Conservation (phyloP, 441 rosid genomes). For the Lagerstroemia fauriei region DNA sequence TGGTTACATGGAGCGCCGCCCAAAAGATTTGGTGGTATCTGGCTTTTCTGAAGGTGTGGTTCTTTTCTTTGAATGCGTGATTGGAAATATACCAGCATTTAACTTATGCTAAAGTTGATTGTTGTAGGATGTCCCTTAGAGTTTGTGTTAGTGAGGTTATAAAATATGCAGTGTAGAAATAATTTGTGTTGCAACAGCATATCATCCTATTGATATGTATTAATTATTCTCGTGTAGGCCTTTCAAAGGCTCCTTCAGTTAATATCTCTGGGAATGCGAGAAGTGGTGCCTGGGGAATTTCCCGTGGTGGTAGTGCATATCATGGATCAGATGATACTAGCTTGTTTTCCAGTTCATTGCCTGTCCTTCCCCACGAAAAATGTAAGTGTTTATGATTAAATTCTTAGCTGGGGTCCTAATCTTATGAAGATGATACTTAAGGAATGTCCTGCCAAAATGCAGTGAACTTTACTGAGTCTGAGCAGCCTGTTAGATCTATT, state of each 20-base stretch:
- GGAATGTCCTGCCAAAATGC: slow-evolving; percentile 34
- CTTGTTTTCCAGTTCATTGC: slow-evolving; percentile 79
- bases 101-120: not conserved
- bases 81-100: not conserved
- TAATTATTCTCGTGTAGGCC: slow-evolving; percentile 33
- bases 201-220: slow-evolving; percentile 4
- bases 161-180: not conserved
- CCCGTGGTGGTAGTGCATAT: slow-evolving; percentile 36
- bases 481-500: slow-evolving; percentile 44
- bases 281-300: slow-evolving; percentile 54
- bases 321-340: slow-evolving; percentile 59
- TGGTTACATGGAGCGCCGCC: slow-evolving; percentile 49
- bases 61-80: not conserved
- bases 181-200: not conserved
- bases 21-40: slow-evolving; percentile 29
- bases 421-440: not conserved
- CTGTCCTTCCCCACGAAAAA: slow-evolving; percentile 68
- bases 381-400: slow-evolving; percentile 36
- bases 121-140: not conserved
- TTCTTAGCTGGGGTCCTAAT: not conserved
- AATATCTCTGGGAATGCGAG: slow-evolving; percentile 36
- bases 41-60: slow-evolving; percentile 38
- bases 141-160: not conserved
- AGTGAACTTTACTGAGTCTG: slow-evolving; percentile 60
- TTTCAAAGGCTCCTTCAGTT: slow-evolving; percentile 35